Percentiles rank a stretch among this genome's conserved stretches.
Evolutionary conservation across 2,329 filamentous ascomycete genomes (phyloP).

Genomic region (Aspergillus tanneri): DNA sequence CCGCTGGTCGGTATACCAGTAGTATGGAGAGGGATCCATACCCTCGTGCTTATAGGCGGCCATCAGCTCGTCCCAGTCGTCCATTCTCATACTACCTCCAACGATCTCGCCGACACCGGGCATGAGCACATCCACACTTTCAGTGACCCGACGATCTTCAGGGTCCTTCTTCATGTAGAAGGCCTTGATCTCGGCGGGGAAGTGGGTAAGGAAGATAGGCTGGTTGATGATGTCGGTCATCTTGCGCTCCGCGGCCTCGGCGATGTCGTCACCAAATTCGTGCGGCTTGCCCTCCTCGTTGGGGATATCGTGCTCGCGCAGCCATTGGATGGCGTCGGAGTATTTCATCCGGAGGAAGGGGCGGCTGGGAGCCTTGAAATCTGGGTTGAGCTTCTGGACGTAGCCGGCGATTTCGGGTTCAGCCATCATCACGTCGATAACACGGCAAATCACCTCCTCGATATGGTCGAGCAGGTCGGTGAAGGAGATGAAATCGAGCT

Average conservation of each 20-base stretch:
- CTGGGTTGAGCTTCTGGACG: conserved; percentile 86
- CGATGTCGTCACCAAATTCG: conserved; percentile 94
- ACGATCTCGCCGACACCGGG: conserved; percentile 97
- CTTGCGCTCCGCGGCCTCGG: conserved; percentile 89
- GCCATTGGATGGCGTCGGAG: conserved; percentile 89
- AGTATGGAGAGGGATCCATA: conserved; percentile 82
- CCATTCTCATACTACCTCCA: conserved; percentile 94
- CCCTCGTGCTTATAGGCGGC: conserved; percentile 82
- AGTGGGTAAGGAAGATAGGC: conserved; percentile 95
- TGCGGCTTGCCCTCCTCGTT: conserved; percentile 93
- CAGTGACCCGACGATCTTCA: conserved; percentile 77
- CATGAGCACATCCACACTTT: conserved; percentile 85
- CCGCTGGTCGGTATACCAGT: conserved; percentile 98
- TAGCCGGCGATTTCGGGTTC: conserved; percentile 70
- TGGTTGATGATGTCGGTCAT: conserved; percentile 98
- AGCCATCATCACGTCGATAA: conserved; percentile 73
- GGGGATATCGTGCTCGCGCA: conserved; percentile 81
- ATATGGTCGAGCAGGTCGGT: conserved; percentile 83
- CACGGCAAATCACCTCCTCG: conserved; percentile 82
- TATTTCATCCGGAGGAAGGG: conserved; percentile 97
- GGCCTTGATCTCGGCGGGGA: conserved; percentile 95
- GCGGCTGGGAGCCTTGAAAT: conserved; percentile 74
- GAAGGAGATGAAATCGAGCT: conserved; percentile 94
- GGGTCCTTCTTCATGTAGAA: conserved; percentile 97
- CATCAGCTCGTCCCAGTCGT: conserved; percentile 85